These are phyloP conservation scores for Salvia hispanica DNA, from an alignment of 257 asterid genomes.

Conservation along the genomic window DNA sequence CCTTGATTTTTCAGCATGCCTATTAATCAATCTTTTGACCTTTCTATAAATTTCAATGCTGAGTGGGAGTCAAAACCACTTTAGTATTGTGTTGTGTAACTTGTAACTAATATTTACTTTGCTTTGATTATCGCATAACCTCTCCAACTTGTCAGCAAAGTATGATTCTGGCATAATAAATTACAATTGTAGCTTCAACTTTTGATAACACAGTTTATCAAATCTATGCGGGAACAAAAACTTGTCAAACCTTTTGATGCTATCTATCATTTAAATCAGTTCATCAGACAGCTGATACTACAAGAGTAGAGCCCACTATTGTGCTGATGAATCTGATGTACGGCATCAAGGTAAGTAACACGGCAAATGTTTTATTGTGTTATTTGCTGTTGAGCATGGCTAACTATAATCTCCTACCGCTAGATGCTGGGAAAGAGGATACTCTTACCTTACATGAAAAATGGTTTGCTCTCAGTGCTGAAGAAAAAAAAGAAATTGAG, in stretches of 20 bases:
- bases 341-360: slow-evolving; percentile 27
- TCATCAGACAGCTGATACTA: slow-evolving; percentile 43
- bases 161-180: neutral
- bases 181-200: neutral
- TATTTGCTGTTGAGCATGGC: neutral
- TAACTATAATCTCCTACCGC: slow-evolving; percentile 5
- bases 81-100: neutral
- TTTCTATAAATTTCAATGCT: neutral
- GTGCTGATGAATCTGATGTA: neutral
- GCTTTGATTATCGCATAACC: neutral
- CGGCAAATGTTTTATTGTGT: neutral
- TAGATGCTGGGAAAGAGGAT: slow-evolving; percentile 30
- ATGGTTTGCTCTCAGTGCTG: slow-evolving; percentile 21
- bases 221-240: neutral
- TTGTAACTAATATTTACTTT: neutral
- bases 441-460: slow-evolving; percentile 25
- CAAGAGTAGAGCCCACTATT: slow-evolving; percentile 46
- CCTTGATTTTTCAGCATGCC: neutral
- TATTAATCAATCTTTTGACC: neutral
- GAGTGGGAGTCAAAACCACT: neutral
- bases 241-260: slow-evolving; percentile 18
- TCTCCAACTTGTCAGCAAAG: neutral
- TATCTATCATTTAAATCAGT: slow-evolving; percentile 35
- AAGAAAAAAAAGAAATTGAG: slow-evolving; percentile 22
- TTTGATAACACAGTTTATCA: neutral